A percentile compares a stretch with the other conserved stretches of the same genome.
phyloP scores from a whole-genome alignment of 1,139 yeast species.

The Pichia sp. region DNA sequence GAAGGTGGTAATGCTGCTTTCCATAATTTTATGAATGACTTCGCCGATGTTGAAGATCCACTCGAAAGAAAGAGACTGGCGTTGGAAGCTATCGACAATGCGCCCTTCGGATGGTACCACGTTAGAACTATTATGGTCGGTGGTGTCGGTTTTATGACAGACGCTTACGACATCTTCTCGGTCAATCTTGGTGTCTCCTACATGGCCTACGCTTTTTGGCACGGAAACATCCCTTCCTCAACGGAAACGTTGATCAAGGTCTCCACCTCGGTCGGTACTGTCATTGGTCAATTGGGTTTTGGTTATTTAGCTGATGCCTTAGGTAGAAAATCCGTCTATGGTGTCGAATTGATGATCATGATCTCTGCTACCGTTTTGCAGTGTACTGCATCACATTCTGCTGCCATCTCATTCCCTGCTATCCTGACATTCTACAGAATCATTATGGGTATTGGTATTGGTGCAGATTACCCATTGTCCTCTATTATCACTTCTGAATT shows the following conservation, averaged over 20 bases:
- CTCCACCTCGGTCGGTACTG: slow-evolving; percentile 91
- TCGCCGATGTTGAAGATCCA: slow-evolving; percentile 81
- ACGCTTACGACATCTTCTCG: slow-evolving; percentile 88
- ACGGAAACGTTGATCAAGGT: slow-evolving; percentile 75
- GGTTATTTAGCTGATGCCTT: slow-evolving; percentile 80
- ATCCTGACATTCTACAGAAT: slow-evolving; percentile 73
- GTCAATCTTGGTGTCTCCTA: slow-evolving; percentile 75
- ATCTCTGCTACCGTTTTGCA: slow-evolving; percentile 76
- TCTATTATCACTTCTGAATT: slow-evolving; percentile 88
- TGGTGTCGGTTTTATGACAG: slow-evolving; percentile 92
- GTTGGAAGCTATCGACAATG: slow-evolving; percentile 80
- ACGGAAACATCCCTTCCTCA: slow-evolving; percentile 60
- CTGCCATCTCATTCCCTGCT: slow-evolving; percentile 71
- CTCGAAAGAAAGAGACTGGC: slow-evolving; percentile 87
- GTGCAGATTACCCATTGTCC: slow-evolving; percentile 98
- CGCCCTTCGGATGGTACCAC: slow-evolving; percentile 85
- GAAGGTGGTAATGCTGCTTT: slow-evolving; percentile 87
- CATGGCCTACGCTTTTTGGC: slow-evolving; percentile 75
- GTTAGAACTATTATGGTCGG: slow-evolving; percentile 83
- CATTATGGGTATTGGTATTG: slow-evolving; percentile 93
- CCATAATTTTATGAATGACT: slow-evolving; percentile 80
- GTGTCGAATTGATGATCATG: slow-evolving; percentile 81
- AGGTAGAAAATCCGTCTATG: slow-evolving; percentile 87
- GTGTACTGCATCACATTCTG: slow-evolving; percentile 64
- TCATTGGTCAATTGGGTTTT: slow-evolving; percentile 83